These are phyloP conservation scores for Pseudogymnoascus destructans DNA, from an alignment of 2,329 filamentous ascomycete species.

Conservation along the genomic window DNA sequence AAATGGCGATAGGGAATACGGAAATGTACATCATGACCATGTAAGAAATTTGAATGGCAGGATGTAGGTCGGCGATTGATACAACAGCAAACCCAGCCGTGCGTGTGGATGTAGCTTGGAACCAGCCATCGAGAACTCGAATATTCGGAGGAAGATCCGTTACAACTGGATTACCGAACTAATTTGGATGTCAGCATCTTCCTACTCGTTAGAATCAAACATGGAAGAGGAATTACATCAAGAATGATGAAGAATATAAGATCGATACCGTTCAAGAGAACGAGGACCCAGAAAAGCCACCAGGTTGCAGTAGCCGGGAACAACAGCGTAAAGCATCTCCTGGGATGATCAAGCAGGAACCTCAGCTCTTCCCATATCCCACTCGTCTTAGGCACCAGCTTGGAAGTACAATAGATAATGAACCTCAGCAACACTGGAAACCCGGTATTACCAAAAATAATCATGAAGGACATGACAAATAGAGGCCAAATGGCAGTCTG, in stretches of 20 bases:
- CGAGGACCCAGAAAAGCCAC: slow-evolving; percentile 82
- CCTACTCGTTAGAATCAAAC: neutral
- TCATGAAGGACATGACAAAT: slow-evolving; percentile 68
- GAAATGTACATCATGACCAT: slow-evolving; percentile 99
- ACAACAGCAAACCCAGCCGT: slow-evolving; percentile 84
- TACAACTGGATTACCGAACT: slow-evolving; percentile 44
- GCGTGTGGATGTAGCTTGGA: slow-evolving; percentile 78
- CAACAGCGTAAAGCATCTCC: slow-evolving; percentile 86
- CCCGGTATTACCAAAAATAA: slow-evolving; percentile 88
- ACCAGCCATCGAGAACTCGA: slow-evolving; percentile 73
- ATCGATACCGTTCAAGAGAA: slow-evolving; percentile 69
- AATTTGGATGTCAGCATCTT: neutral
- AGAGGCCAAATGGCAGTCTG: slow-evolving; percentile 62
- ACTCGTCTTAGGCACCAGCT: slow-evolving; percentile 48
- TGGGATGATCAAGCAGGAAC: slow-evolving; percentile 82
- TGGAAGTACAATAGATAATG: slow-evolving; percentile 72
- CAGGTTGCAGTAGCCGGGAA: slow-evolving; percentile 81
- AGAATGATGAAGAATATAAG: slow-evolving; percentile 82
- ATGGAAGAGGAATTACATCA: slow-evolving; percentile 46
- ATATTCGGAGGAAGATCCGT: slow-evolving; percentile 55
- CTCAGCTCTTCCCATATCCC: slow-evolving; percentile 75
- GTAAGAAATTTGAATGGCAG: slow-evolving; percentile 86
- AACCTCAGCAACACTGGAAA: slow-evolving; percentile 92
- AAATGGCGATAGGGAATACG: slow-evolving; percentile 92
- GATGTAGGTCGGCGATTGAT: slow-evolving; percentile 65